phyloP scores from a whole-genome alignment of 163 green algal genomes.

The Scenedesmus sp. region DNA sequence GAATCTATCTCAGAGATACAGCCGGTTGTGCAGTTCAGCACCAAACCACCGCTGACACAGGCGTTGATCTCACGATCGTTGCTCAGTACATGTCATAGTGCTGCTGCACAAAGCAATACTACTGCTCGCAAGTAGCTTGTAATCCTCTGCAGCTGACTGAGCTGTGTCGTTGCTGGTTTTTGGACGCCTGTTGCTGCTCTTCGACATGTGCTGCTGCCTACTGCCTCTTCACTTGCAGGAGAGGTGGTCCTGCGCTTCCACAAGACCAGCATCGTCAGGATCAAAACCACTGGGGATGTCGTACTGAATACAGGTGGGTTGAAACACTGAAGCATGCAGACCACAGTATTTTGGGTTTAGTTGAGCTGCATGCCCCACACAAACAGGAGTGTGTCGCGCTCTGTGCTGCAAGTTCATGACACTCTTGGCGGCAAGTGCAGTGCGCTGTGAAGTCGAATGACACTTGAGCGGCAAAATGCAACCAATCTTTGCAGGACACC shows the following conservation, averaged over 20 bases:
- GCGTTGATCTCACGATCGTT: not conserved
- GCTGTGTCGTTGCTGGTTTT: too few species aligned
- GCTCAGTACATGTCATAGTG: not conserved
- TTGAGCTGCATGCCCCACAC: not conserved
- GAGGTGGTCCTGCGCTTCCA: conserved; percentile 46
- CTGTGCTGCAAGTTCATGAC: not conserved
- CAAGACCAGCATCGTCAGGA: conserved; percentile 29
- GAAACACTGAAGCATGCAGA: not conserved
- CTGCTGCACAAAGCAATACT: not conserved
- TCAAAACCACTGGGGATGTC: conserved; percentile 39
- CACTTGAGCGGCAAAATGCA: too few species aligned
- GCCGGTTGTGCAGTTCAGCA: not conserved
- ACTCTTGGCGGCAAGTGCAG: too few species aligned
- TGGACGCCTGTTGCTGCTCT: not conserved
- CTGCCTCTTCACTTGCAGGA: not conserved
- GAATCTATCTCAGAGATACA: not conserved
- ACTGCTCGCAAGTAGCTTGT: not conserved
- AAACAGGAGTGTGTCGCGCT: not conserved
- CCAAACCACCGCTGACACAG: not conserved
- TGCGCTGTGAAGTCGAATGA: too few species aligned
- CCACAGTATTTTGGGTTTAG: not conserved
- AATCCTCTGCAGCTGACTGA: not conserved
- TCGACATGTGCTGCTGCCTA: not conserved
- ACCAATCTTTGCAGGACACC: not conserved
- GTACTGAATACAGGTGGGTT: conserved; percentile 13